These are phyloP conservation scores for Jamesozyma jinghongensis DNA, from an alignment of 805 yeast genomes.

Conservation along the genomic window DNA sequence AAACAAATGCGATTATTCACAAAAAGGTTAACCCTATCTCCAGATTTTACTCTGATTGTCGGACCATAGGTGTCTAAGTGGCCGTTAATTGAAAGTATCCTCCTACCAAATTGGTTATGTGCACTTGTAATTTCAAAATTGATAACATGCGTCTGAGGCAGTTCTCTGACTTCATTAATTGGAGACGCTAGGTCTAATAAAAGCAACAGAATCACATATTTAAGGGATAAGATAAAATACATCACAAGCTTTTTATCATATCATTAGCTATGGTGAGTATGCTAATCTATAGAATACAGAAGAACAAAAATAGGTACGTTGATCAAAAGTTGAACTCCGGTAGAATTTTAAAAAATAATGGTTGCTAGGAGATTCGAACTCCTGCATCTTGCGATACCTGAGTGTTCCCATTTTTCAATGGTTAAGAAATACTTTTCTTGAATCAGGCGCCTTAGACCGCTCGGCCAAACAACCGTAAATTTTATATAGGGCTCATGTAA, in stretches of 20 bases:
- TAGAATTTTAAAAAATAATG: constrained; percentile 12
- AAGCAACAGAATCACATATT: neutral
- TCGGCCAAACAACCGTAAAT: constrained; percentile 21
- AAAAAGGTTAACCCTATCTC: constrained; percentile 20
- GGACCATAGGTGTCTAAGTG: constrained; percentile 17
- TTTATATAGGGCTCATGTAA: no score
- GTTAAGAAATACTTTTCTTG: constrained; percentile 12
- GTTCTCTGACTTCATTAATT: neutral
- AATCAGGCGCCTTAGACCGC: constrained; percentile 26
- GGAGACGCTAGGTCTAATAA: neutral
- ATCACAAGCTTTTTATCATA: no score
- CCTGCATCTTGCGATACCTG: constrained; percentile 25
- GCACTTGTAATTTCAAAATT: constrained; percentile 11
- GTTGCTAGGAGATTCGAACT: constrained; percentile 25
- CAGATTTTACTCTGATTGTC: constrained; percentile 14
- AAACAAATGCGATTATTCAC: constrained; percentile 12
- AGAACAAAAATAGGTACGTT: neutral
- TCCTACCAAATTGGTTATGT: constrained; percentile 9
- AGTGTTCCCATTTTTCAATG: constrained; percentile 11
- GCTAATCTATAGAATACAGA: neutral
- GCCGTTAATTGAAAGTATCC: constrained; percentile 20
- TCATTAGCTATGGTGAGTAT: neutral
- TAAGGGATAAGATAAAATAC: neutral
- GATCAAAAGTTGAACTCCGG: neutral
- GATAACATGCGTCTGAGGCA: constrained; percentile 4